Evolutionary conservation across 2,329 filamentous ascomycete species (phyloP).

Genomic region (Teratosphaeria pseudoeucalypti): DNA sequence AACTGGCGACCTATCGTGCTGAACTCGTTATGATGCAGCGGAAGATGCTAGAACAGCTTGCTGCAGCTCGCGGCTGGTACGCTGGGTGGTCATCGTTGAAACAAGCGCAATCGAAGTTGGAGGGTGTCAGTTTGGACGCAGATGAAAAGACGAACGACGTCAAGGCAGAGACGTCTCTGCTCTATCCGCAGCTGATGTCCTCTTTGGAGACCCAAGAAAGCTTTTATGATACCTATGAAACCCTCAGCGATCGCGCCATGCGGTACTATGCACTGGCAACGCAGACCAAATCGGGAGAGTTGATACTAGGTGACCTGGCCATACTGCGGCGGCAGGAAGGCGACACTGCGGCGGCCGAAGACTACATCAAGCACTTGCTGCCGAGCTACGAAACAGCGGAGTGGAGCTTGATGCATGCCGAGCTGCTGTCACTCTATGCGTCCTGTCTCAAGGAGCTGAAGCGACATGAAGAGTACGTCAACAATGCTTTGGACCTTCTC

Average conservation of each 20-base stretch:
- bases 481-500: constrained; percentile 62
- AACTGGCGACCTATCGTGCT: constrained; percentile 71
- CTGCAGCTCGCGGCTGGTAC: constrained; percentile 61
- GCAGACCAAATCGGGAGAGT: constrained; percentile 65
- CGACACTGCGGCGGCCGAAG: constrained; percentile 63
- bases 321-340: constrained; percentile 61
- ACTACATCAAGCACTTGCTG: constrained; percentile 67
- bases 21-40: constrained; percentile 73
- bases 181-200: constrained; percentile 9
- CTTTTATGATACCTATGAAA: constrained; percentile 37
- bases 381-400: constrained; percentile 67
- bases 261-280: constrained; percentile 74
- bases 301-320: constrained; percentile 73
- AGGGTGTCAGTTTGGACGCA: constrained; percentile 24
- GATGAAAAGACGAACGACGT: constrained; percentile 15
- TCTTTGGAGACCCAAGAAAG: constrained; percentile 27
- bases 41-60: constrained; percentile 66
- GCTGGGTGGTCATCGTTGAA: constrained; percentile 54
- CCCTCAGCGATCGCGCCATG: constrained; percentile 73
- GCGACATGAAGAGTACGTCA: constrained; percentile 68
- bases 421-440: constrained; percentile 77
- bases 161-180: background rate
- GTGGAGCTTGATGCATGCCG: constrained; percentile 71
- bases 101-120: background rate
- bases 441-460: constrained; percentile 69